These are phyloP conservation scores for Alternaria atra DNA, from an alignment of 2,329 filamentous ascomycete species.

Conservation along the genomic window DNA sequence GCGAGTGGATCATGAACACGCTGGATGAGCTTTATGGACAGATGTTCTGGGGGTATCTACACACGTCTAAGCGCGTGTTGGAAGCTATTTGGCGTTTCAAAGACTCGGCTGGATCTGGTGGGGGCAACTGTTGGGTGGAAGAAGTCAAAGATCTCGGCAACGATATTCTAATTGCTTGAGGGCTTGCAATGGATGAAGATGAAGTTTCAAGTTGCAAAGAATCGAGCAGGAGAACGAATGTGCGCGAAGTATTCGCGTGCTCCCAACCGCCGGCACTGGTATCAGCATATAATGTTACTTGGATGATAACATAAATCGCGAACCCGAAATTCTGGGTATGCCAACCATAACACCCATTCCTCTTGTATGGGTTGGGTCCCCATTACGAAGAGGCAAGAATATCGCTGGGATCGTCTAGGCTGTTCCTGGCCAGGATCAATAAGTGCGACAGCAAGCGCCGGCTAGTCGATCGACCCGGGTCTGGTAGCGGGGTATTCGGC, in stretches of 20 bases:
- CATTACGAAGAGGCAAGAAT: background rate
- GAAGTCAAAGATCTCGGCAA: slow-evolving; percentile 45
- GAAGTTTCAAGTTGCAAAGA: background rate
- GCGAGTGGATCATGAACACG: slow-evolving; percentile 63
- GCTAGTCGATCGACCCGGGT: background rate
- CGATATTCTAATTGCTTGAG: slow-evolving; percentile 47
- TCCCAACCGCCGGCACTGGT: background rate
- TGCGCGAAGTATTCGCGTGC: background rate
- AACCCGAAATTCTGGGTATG: background rate
- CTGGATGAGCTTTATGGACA: slow-evolving; percentile 45
- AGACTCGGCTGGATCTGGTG: slow-evolving; percentile 30
- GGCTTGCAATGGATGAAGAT: background rate
- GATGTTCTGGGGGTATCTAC: slow-evolving; percentile 52
- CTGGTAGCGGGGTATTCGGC: background rate
- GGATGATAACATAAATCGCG: background rate
- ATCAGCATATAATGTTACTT: background rate
- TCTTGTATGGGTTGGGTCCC: background rate
- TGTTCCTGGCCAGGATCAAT: background rate
- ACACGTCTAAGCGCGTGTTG: slow-evolving; percentile 46
- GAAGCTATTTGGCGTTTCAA: slow-evolving; percentile 48
- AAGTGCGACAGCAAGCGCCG: background rate
- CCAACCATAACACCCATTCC: background rate
- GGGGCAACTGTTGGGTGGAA: slow-evolving; percentile 46
- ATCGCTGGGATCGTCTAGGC: background rate
- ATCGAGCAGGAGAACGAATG: background rate